Evolutionary conservation across 495 filamentous ascomycete species (phyloP), one percentile per base, ranked within the genome.

Genomic region (Aspergillus carlsbadensis): DNA sequence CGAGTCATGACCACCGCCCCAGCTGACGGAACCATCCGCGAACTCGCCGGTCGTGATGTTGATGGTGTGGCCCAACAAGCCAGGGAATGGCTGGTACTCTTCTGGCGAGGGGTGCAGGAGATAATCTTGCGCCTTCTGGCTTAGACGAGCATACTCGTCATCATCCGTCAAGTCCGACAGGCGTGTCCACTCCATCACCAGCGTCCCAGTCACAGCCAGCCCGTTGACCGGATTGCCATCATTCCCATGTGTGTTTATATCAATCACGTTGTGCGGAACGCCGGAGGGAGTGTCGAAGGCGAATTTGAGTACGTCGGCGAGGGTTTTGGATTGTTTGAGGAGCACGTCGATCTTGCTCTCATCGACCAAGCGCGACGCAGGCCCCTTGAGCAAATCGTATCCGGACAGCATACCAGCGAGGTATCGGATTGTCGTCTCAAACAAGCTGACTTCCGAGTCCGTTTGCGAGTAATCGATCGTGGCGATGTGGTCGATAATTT

Each of bases 381-480:
- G 89, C 0, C 88, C 89, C 7, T 69, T 88, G 22, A 96, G 70
- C 59, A 96, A 79, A 65, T 95, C 91, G 66, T 94, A 91, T 6
- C 84, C 91, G 8, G 91, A 89, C 39, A 95, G 59, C 59, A 96
- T 75, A 15, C 91, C 91, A 14, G 78, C 91, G 3, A 96, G 73
- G 60, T 95, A 96, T 4, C 91, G 87, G 63, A 96, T 96, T 2
- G 90, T 95, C 2, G 91, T 96, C 71, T 96, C 91, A 56, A 96
- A 96, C 26, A 96, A 72, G 53, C 86, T 91, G 57, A 95, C 84
- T 31, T 54, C 33, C 13, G 72, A 73, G 1, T 64, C 53, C 4
- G 88, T 87, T 15, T 70, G 74, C 47, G 78, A 78, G 58, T 89
- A 96, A 70, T 96, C 75, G 59, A 95, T 83, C 0, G 67, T 77